Base-by-base conservation (phyloP, 73 alveolate genomes). In the Halteria grandinella region DNA sequence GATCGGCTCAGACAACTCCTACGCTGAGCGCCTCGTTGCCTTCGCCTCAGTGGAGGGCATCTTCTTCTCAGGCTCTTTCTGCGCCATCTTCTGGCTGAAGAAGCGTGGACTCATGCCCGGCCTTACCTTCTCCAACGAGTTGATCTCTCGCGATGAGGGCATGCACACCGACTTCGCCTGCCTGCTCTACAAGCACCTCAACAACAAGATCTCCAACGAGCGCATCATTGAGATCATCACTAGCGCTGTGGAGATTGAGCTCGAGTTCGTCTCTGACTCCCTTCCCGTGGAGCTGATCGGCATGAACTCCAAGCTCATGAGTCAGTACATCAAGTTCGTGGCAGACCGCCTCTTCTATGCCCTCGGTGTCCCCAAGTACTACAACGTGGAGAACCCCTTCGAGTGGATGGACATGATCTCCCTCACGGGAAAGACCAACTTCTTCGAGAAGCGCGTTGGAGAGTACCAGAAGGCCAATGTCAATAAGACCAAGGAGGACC, bases 401-500 rank as follows among this genome's bases (percentile, higher is more conserved):
- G 99, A 95, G 51, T 95, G 99, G 99, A 95, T 95, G 99, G 97
- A 95, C 64, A 87, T 95, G 97, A 95, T 95, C 60, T 93, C 97
- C 0, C 71, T 95, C 28, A 92, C 89, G 73, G 97, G 99, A 36
- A 95, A 95, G 79, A 93, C 99, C 32, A 95, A 95, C 85, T 95
- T 95, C 96, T 93, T 93, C 69, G 99, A 95, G 89, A 89, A 87
- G 87, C 64, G 95, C 58, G 96, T 91, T 20, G 78, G 93, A 0
- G 97, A 91, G 63, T 91, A 91, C 63, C 91, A 88, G 69, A 91
- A 91, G 70, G 86, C 93, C 6, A 92, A 90, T 14, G 95, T 91
- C 21, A 83, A 82, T 88, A 75, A 41, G 33, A 59, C 48, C 32
- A 75, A 85, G 37, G 85, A 71, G 40, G 85, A 69, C n/a, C 84